Base-by-base conservation (phyloP, 129 eudicot species). In the Centaurea solstitialis region DNA sequence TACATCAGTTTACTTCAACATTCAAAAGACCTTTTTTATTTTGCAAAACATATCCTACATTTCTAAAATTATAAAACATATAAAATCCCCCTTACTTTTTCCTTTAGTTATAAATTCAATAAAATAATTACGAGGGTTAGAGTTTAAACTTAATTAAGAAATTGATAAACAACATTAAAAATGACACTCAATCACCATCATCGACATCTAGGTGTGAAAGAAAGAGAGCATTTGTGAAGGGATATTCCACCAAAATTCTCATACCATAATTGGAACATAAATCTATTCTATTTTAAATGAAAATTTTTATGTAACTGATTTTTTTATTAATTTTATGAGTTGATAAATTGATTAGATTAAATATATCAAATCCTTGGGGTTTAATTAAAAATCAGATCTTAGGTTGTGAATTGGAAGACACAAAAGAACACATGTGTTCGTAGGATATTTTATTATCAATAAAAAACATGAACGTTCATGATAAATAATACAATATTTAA, bases 221-320 rank as follows among this genome's bases (percentile, higher is more conserved):
- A 59, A n/a, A 33, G 10, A 33, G 47, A 59, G 35, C 53, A 61
- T 61, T 59, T 57, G 71, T 20, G 45, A 76, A 35, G 18, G 70
- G 20, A 76, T 61, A 76, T 76, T 76, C 79, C 33, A 18, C 47
- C 18, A 38, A 22, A 20, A 76, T 76, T 37, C 57, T 59, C 28
- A 43, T 59, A 18, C 70, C 64, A 59, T 59, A 33, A 57, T 75
- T 75, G 57, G n/a, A 75, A 33, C 17, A 7, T 9, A 50, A 57
- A 13, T 18, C 28, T 26, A 72, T 35, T 30, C 23, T 20, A 22
- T 28, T 50, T 50, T 50, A 50, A 50, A 50, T 17, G 21, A 2
- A 50, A 4, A 4, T 15, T 15, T 17, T 15, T 15, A 4, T 17
- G 62, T 50, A 50, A 4, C 17, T 50, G 62, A 50, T 50, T 50